Evolutionary conservation across 495 filamentous ascomycete species (phyloP).

Genomic region (Hypoxylon fuscum): DNA sequence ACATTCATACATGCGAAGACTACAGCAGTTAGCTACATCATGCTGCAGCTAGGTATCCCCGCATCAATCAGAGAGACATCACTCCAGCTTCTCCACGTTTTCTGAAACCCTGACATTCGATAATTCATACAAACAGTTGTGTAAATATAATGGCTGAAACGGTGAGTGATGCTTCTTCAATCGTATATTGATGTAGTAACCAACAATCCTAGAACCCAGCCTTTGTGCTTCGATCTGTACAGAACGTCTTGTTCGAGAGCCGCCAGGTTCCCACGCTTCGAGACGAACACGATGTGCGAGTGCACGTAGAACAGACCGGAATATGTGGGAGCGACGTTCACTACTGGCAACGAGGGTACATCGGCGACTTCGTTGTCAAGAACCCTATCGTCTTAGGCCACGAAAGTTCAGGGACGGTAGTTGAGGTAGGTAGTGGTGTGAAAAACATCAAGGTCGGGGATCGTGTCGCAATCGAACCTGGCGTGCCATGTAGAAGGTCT

Average conservation of each 20-base stretch:
- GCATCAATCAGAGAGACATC: no score
- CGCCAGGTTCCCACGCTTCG: constrained; percentile 45
- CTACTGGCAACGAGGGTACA: constrained; percentile 49
- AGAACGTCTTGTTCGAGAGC: constrained; percentile 50
- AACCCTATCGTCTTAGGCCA: constrained; percentile 70
- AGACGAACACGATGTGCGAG: constrained; percentile 44
- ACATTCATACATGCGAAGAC: no score
- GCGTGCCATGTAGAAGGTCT: constrained; percentile 59
- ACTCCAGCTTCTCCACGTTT: not conserved
- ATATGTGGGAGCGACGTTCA: constrained; percentile 50
- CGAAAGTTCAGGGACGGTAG: constrained; percentile 75
- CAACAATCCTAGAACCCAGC: constrained; percentile 43
- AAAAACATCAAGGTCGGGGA: constrained; percentile 72
- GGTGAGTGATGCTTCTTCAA: no score
- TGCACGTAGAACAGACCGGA: constrained; percentile 50
- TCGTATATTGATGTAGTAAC: no score
- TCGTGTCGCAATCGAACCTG: constrained; percentile 64
- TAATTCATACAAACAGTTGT: no score
- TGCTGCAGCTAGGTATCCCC: not conserved
- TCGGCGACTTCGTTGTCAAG: constrained; percentile 46
- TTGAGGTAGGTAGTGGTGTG: constrained; percentile 73
- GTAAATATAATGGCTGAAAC: no score
- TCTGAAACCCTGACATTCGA: no score
- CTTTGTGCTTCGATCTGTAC: constrained; percentile 52
- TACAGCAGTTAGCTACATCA: no score